Evolutionary conservation across 768 basidiomycete species (phyloP), one percentile per base, ranked within the genome.

Genomic region (Hypsizygus marmoreus): DNA sequence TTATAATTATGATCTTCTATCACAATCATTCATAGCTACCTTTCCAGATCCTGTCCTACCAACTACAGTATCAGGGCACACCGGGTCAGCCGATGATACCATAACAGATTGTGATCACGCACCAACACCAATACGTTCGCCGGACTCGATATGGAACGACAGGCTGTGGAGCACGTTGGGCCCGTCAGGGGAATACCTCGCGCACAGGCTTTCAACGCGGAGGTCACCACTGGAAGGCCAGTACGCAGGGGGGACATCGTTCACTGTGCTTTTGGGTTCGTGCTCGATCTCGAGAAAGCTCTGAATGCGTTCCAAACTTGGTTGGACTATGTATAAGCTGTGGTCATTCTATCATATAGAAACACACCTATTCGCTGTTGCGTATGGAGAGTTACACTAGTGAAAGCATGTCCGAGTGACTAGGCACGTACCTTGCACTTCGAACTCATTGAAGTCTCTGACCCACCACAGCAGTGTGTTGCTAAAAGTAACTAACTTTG

Each of bases 181-280:
- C 12, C 53, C 47, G 3, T 31, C 43, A 12, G 29, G 77, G 71
- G 79, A 77, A 59, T 84, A 84, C 13, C 69, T 62, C 12, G 82
- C 81, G 8, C 71, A 75, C 1, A 84, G 60, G 10, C 76, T 73
- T 39, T 81, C 74, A 4, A 79, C 75, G 5, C 66, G 59, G 24
- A 85, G 64, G n/a, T 72, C 64, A 4, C 84, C 83, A 13, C 74
- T 77, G 8, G 76, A 66, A 0, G 84, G 82, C 83, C 84, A 86
- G 47, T 80, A 74, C 0, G 83, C 82, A 0, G 84, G 82, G 4
- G 84, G 82, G 26, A 64, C 61, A 28, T 75, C 74, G 6, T 53
- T 43, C 9, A 59, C 43, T 0, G 67, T 67, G 5, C 68, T 49
- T 40, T 64, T 58, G 4, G 72, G 71, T 55, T 85, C 81, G 34